Evolutionary conservation across 176 grass and related monocot genomes (phyloP), one percentile per base, ranked within the genome.

Genomic region (Puccinellia tenuiflora): DNA sequence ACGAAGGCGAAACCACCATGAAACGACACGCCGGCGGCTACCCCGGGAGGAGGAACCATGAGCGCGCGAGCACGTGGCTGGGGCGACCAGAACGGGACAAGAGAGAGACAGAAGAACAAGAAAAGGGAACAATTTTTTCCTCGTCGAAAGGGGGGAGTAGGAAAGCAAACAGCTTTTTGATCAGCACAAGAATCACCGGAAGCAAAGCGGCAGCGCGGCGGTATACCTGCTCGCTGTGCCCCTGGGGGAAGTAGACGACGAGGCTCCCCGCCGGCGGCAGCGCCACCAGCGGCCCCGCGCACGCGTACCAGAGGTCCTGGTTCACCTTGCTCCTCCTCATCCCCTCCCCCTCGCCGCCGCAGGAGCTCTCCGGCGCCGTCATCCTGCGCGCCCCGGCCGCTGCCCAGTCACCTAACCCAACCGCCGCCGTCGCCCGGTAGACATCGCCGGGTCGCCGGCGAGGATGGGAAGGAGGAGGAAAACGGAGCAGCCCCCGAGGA

Each of bases 201-300:
- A 73, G 77, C 16, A 22, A 13, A 40, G 64, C 63, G 3, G 56
- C 56, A 7, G 63, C 31, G 60, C 29, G 63, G 31, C 17, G 33
- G 20, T 68, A 50, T 65, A 95, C 90, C 85, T 95, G 93, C 88
- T 95, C 88, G 80, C 88, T 92, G 90, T 95, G 90, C 1, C 93
- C 93, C 76, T 92, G 93, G 5, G 92, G 90, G 77, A 95, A 95
- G 82, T 95, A 95, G 75, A 95, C 90, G 64, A 95, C 87, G 79
- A 91, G 87, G 85, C 88, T 95, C 65, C 88, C 90, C 53, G 75
- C 52, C 75, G 87, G 87, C 68, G 93, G 93, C 68, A 95, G 79
- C 69, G 69, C 22, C 45, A 90, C 93, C 28, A 95, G 82, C 55
- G 90, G 93, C 54, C 93, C 93, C 20, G 88, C 93, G 88, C 90